Percentiles rank a stretch among this genome's conserved stretches.
These are phyloP conservation scores for Cutaneotrichosporon spelunceum DNA, from an alignment of 1,284 basidiomycete genomes.

Conservation along the genomic window DNA sequence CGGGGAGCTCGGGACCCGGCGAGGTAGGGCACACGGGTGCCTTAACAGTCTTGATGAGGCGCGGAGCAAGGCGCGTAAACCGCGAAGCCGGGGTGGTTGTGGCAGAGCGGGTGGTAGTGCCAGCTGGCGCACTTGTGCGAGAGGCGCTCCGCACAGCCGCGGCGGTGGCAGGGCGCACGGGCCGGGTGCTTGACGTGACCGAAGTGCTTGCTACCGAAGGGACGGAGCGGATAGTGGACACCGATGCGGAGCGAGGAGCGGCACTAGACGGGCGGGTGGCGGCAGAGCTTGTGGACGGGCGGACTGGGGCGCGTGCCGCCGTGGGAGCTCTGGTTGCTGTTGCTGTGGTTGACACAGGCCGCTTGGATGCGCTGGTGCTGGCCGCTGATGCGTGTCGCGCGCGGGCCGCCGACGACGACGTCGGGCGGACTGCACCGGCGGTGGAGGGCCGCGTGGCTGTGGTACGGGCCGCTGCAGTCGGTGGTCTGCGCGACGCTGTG, in stretches of 20 bases:
- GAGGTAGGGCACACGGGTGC: constrained; percentile 3
- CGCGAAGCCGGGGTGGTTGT: background rate
- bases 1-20: constrained; percentile 7
- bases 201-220: background rate
- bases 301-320: background rate
- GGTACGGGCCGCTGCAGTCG: background rate
- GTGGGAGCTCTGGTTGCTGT: background rate
- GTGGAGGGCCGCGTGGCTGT: background rate
- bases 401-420: background rate
- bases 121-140: background rate
- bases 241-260: background rate
- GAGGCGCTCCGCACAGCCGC: background rate
- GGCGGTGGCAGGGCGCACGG: constrained; percentile 4
- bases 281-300: background rate
- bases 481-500: background rate
- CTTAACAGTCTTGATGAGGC: background rate
- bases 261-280: background rate
- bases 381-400: background rate
- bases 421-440: background rate
- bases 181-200: background rate
- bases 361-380: background rate
- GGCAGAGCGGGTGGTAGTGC: background rate
- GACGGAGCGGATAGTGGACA: background rate
- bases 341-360: background rate
- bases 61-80: background rate